These are phyloP conservation scores for Gnomoniopsis sp. DNA, from an alignment of 2,329 filamentous ascomycete species.

Conservation along the genomic window DNA sequence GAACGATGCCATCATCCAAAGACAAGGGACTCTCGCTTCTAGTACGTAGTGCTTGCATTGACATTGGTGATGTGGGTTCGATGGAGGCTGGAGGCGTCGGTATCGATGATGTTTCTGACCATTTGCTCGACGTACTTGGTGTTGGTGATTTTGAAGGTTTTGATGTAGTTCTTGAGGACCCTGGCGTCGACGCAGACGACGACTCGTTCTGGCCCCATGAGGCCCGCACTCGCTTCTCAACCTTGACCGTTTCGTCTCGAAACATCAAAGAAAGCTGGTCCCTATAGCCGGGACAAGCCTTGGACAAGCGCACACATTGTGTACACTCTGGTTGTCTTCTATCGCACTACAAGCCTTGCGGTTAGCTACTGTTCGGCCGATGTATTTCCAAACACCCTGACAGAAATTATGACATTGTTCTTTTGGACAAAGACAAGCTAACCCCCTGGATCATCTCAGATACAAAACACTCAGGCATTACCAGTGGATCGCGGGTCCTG, in stretches of 20 bases:
- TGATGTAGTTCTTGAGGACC: constrained; percentile 14
- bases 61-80: constrained; percentile 12
- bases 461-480: too few relatives aligned
- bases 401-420: not conserved
- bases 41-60: not conserved
- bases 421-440: not conserved
- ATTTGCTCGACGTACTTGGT: not conserved
- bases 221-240: constrained; percentile 55
- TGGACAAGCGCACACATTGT: constrained; percentile 58
- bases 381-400: not conserved
- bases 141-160: constrained; percentile 7
- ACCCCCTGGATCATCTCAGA: too few relatives aligned
- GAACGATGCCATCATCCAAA: not conserved
- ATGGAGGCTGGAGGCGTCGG: constrained; percentile 13
- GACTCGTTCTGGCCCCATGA: constrained; percentile 39
- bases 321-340: constrained; percentile 58
- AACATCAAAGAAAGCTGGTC: constrained; percentile 64
- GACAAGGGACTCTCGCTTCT: not conserved
- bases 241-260: constrained; percentile 62
- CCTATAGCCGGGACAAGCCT: constrained; percentile 61
- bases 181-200: constrained; percentile 21
- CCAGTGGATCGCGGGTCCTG: too few relatives aligned
- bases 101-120: not conserved
- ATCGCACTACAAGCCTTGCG: constrained; percentile 47
- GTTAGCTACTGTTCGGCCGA: constrained; percentile 2